Conservation (phyloP, 495 filamentous ascomycete species). For the Hypomontagnella monticulosa region DNA sequence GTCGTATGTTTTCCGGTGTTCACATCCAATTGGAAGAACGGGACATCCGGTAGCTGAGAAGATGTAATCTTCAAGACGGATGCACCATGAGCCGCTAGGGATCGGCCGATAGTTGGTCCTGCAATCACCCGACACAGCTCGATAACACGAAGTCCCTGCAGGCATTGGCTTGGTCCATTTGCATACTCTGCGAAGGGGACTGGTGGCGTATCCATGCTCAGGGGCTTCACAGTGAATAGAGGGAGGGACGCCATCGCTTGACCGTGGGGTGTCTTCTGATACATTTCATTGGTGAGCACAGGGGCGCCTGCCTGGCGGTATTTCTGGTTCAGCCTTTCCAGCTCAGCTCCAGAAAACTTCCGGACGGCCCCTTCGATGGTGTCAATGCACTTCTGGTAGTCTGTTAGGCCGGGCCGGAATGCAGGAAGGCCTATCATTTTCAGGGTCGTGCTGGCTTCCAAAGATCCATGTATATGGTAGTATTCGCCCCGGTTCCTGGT, state of each 20-base stretch:
- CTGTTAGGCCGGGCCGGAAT: slow-evolving; percentile 68
- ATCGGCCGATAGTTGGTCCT: slow-evolving; percentile 71
- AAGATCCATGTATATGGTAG: slow-evolving; percentile 82
- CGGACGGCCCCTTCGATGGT: slow-evolving; percentile 73
- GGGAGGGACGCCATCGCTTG: slow-evolving; percentile 53
- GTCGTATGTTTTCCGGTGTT: slow-evolving; percentile 73
- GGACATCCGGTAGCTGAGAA: slow-evolving; percentile 73
- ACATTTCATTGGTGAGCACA: slow-evolving; percentile 72
- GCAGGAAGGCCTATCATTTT: slow-evolving; percentile 77
- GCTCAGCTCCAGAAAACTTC: slow-evolving; percentile 67
- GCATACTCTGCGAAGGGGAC: slow-evolving; percentile 59
- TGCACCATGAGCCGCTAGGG: slow-evolving; percentile 73
- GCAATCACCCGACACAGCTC: slow-evolving; percentile 75
- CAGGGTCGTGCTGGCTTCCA: slow-evolving; percentile 74
- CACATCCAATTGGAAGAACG: slow-evolving; percentile 82
- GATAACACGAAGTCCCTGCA: slow-evolving; percentile 66
- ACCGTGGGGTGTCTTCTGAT: slow-evolving; percentile 68
- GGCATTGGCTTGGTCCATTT: slow-evolving; percentile 61
- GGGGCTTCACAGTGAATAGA: slow-evolving; percentile 62
- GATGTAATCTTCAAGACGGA: slow-evolving; percentile 77
- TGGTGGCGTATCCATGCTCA: slow-evolving; percentile 60
- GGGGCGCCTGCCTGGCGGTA: slow-evolving; percentile 72
- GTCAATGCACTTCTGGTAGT: slow-evolving; percentile 72
- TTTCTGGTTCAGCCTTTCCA: slow-evolving; percentile 71
- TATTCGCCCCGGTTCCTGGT: slow-evolving; percentile 71